Evolutionary conservation across 352 stramenopile genomes (phyloP).

Genomic region (Globisporangium radiosum): DNA sequence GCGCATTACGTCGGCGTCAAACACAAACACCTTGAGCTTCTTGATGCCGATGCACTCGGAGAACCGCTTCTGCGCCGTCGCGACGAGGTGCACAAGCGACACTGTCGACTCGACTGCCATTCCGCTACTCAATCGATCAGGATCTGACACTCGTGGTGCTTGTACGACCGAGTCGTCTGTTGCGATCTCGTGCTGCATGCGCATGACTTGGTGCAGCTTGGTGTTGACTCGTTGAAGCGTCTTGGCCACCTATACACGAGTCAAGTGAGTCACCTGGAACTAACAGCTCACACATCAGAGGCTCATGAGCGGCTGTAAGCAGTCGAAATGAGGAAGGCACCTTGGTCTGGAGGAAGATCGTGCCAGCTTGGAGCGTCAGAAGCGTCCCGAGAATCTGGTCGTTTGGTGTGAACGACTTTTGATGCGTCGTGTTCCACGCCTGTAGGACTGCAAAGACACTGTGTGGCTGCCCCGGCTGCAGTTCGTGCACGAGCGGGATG

Average conservation of each 20-base stretch:
- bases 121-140: background rate
- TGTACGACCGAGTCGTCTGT: background rate
- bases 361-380: constrained; percentile 51
- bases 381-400: constrained; percentile 64
- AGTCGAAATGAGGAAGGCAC: constrained; percentile 3
- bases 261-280: no score
- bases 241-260: constrained; percentile 15
- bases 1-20: constrained; percentile 41
- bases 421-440: constrained; percentile 63
- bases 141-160: background rate
- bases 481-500: constrained; percentile 56
- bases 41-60: constrained; percentile 54
- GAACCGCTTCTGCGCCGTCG: constrained; percentile 42
- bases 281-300: background rate
- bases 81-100: constrained; percentile 46
- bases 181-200: constrained; percentile 40
- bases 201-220: constrained; percentile 47
- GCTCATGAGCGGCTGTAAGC: background rate
- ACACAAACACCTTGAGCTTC: constrained; percentile 58
- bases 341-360: constrained; percentile 44
- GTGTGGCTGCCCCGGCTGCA: constrained; percentile 22
- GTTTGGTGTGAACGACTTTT: constrained; percentile 68
- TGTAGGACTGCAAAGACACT: constrained; percentile 60
- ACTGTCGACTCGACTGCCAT: background rate
- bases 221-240: constrained; percentile 53